Percentiles rank a stretch among this genome's conserved stretches.
phyloP scores from a whole-genome alignment of 176 grass and related monocot species.

The Avena sativa region DNA sequence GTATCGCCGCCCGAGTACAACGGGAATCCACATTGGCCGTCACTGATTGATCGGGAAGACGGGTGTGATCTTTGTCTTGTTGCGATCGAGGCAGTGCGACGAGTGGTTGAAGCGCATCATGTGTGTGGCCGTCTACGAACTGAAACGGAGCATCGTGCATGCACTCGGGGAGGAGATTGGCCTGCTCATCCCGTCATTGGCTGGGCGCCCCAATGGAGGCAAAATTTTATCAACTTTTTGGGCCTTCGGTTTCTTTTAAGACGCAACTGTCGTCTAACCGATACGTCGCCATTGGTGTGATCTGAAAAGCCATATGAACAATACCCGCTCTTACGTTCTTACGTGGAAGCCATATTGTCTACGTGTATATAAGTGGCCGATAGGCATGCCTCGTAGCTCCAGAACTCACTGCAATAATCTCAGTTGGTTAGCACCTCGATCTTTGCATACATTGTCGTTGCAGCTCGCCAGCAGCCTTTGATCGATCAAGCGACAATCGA shows the following conservation, averaged over 20 bases:
- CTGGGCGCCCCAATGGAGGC: background rate
- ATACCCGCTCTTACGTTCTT: background rate
- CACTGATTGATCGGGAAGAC: slow-evolving; percentile 20
- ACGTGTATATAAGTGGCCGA: slow-evolving; percentile 43
- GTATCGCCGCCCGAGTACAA: background rate
- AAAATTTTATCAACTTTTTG: slow-evolving; percentile 1
- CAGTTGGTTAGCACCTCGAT: background rate
- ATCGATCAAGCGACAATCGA: slow-evolving; percentile 4
- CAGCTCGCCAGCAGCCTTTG: background rate
- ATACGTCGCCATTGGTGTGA: background rate
- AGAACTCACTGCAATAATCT: background rate
- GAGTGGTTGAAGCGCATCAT: slow-evolving; percentile 31
- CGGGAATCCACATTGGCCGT: slow-evolving; percentile 33
- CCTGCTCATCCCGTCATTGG: background rate
- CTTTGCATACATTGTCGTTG: slow-evolving; percentile 28
- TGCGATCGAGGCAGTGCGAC: background rate
- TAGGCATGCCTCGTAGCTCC: slow-evolving; percentile 21
- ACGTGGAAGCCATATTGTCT: slow-evolving; percentile 31
- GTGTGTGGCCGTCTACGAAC: background rate
- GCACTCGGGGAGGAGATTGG: background rate
- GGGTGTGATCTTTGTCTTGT: background rate
- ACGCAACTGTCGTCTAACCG: slow-evolving; percentile 40
- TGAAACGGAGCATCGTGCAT: background rate
- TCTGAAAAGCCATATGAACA: background rate
- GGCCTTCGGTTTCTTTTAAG: background rate